Evolutionary conservation across 306 rosid genomes (phyloP).

Genomic region (Quercus parvula): DNA sequence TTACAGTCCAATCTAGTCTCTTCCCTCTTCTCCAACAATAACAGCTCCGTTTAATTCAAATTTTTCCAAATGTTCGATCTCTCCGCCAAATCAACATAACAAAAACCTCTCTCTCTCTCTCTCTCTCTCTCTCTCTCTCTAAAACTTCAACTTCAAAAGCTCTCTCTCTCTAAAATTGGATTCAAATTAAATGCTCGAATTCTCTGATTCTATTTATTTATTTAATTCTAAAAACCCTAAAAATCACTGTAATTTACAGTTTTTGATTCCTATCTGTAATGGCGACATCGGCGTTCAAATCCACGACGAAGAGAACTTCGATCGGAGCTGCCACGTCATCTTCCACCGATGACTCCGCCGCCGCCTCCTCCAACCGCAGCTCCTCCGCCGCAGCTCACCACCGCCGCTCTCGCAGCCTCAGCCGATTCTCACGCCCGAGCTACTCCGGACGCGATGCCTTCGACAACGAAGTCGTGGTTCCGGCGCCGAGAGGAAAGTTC

Average conservation of each 20-base stretch:
- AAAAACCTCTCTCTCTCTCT: slow-evolving; percentile 5
- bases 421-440: slow-evolving; percentile 56
- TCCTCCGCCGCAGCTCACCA: slow-evolving; percentile 59
- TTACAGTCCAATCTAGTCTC: neutral
- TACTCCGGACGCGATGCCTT: slow-evolving; percentile 25
- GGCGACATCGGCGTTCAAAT: slow-evolving; percentile 98
- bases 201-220: neutral
- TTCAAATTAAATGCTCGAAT: neutral
- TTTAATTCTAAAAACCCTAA: slow-evolving; percentile 8
- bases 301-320: slow-evolving; percentile 71
- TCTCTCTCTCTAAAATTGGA: neutral
- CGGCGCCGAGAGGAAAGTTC: slow-evolving; percentile 53
- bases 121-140: neutral
- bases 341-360: slow-evolving; percentile 41
- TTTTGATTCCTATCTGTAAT: slow-evolving; percentile 10
- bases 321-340: slow-evolving; percentile 50
- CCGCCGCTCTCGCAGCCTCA: slow-evolving; percentile 94
- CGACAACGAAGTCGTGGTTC: slow-evolving; percentile 5
- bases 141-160: neutral
- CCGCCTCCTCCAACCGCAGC: slow-evolving; percentile 44
- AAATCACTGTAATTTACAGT: neutral
- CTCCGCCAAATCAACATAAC: slow-evolving; percentile 46
- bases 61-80: slow-evolving; percentile 27
- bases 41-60: slow-evolving; percentile 27
- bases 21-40: neutral